Conservation (phyloP, 1,284 basidiomycete species). For the Ceratobasidium sp. region DNA sequence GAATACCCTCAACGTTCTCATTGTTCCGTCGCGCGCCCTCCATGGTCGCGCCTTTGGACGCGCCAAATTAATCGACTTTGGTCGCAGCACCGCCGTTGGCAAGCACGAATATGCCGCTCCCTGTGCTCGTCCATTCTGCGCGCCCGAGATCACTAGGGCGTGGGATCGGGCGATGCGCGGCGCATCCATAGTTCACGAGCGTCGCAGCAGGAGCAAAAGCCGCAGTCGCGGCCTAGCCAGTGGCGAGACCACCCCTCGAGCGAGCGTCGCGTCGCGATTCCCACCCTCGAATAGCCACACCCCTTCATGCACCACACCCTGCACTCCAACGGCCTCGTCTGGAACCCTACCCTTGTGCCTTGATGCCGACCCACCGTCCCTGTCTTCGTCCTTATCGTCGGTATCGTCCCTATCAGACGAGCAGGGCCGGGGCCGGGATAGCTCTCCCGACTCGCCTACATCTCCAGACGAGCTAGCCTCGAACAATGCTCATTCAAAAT, state of each 20-base stretch:
- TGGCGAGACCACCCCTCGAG: constrained; percentile 31
- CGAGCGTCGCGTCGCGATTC: constrained; percentile 16
- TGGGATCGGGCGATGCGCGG: constrained; percentile 73
- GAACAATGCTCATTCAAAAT: neutral
- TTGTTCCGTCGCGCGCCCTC: constrained; percentile 53
- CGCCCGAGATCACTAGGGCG: constrained; percentile 73
- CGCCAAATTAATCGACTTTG: constrained; percentile 83
- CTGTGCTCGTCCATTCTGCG: constrained; percentile 70
- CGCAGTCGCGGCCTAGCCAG: neutral
- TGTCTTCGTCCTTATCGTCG: constrained; percentile 21
- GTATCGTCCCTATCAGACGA: constrained; percentile 27
- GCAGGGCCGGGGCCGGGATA: neutral
- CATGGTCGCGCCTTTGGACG: constrained; percentile 25
- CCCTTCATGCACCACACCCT: constrained; percentile 20
- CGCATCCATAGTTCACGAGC: constrained; percentile 16
- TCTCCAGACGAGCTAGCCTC: neutral
- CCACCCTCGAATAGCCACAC: constrained; percentile 26
- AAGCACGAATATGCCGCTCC: constrained; percentile 32
- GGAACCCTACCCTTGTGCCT: constrained; percentile 8
- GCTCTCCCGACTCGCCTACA: neutral
- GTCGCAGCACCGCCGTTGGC: constrained; percentile 60
- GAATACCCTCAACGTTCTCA: constrained; percentile 77
- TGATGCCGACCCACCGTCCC: constrained; percentile 22
- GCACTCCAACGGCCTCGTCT: neutral
- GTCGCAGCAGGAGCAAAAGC: constrained; percentile 19